These are phyloP conservation scores for Penicillium griseofulvum DNA, from an alignment of 2,329 filamentous ascomycete species.

Conservation along the genomic window DNA sequence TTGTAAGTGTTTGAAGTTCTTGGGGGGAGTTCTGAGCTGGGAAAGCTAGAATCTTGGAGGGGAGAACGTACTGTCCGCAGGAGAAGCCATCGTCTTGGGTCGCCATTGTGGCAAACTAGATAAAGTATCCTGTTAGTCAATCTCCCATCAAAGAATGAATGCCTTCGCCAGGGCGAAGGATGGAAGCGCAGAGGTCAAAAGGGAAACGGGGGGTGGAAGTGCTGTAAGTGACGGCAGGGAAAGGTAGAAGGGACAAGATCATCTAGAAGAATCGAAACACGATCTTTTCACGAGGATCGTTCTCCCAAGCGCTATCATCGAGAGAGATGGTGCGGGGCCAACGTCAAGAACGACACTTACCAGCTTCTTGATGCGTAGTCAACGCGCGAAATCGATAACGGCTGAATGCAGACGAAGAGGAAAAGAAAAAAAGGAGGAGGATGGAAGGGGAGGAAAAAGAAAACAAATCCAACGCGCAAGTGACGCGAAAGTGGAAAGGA, in stretches of 20 bases:
- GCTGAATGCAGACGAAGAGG: not conserved
- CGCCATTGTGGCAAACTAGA: not conserved
- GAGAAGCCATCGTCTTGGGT: not conserved
- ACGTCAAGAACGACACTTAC: not conserved
- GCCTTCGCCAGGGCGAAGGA: not conserved
- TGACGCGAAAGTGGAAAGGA: not conserved
- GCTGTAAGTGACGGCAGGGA: no score
- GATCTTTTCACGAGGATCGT: not conserved
- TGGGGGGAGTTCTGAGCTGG: not conserved
- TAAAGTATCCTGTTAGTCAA: not conserved
- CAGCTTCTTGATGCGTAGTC: not conserved
- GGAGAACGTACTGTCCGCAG: constrained; percentile 30
- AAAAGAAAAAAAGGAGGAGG: not conserved
- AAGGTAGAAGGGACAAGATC: not conserved
- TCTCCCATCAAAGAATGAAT: no score
- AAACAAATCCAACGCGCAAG: not conserved
- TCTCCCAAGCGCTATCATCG: not conserved
- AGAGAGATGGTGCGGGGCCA: not conserved
- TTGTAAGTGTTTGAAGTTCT: not conserved
- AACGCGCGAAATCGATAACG: not conserved
- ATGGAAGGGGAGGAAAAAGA: not conserved
- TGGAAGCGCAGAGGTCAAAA: not conserved
- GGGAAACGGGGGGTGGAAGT: no score
- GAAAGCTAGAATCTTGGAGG: not conserved
- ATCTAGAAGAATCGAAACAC: not conserved